A percentile compares a stretch with the other conserved stretches of the same genome.
These are phyloP conservation scores for Kondoa malvinella DNA, from an alignment of 768 basidiomycete genomes.

Conservation along the genomic window DNA sequence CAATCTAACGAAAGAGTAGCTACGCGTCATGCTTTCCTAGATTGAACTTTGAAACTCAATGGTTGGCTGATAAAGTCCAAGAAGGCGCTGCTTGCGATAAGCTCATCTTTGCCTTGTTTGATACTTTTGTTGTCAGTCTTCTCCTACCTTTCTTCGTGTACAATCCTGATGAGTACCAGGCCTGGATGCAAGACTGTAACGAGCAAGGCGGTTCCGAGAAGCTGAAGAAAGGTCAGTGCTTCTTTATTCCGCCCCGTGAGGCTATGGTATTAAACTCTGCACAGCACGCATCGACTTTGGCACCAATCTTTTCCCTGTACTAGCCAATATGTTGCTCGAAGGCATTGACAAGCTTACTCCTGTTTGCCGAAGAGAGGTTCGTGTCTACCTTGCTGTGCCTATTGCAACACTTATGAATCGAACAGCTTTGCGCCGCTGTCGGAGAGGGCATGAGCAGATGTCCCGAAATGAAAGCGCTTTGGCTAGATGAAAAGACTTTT, in stretches of 20 bases:
- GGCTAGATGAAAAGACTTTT: not conserved
- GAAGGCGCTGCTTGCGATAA: not conserved
- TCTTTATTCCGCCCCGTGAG: no score
- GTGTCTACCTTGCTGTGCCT: not conserved
- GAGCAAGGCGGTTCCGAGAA: no score
- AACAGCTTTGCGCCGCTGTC: not conserved
- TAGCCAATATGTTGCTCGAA: not conserved
- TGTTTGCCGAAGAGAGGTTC: not conserved
- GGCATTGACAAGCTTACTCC: not conserved
- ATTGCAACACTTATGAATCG: not conserved
- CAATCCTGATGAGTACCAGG: not conserved
- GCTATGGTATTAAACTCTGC: not conserved
- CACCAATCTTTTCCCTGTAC: not conserved
- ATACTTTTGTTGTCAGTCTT: not conserved
- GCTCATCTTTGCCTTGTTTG: not conserved
- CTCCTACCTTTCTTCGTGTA: not conserved
- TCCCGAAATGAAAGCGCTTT: not conserved
- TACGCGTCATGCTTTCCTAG: not conserved
- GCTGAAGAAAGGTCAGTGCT: no score
- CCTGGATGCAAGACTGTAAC: not conserved
- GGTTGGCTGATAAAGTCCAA: not conserved
- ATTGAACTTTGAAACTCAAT: not conserved
- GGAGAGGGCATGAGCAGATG: not conserved
- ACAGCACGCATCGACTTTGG: not conserved
- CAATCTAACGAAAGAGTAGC: not conserved